phyloP scores from a whole-genome alignment of 805 yeast species.

The Sugiyamaella mastotermitis region DNA sequence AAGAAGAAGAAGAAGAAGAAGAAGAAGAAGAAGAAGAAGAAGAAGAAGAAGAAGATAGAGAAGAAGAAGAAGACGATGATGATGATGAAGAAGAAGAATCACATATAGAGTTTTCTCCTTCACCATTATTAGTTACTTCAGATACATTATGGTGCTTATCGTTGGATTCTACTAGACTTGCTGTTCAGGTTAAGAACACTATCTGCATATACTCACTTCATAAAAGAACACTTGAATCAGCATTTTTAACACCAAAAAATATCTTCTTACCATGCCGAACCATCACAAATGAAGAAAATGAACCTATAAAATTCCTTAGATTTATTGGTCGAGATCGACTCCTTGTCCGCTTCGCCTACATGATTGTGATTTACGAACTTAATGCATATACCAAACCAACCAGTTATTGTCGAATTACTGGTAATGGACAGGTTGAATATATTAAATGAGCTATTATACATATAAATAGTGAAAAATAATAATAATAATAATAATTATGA shows the following conservation, averaged over 20 bases:
- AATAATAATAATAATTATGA: not conserved
- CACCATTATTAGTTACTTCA: not conserved
- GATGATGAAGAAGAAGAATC: too few relatives aligned
- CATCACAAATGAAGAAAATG: not conserved
- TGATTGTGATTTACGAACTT: conserved; percentile 5
- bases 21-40: too few relatives aligned
- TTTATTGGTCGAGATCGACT: conserved; percentile 6
- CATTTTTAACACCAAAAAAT: not conserved
- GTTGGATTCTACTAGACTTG: conserved; percentile 1
- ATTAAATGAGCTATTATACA: not conserved
- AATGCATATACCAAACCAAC: not conserved
- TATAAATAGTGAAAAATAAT: not conserved
- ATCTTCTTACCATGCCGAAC: not conserved
- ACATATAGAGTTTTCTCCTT: too few relatives aligned
- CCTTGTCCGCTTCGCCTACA: conserved; percentile 1
- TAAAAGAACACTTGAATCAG: not conserved
- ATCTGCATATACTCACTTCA: not conserved
- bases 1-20: not conserved
- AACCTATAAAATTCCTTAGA: conserved; percentile 1
- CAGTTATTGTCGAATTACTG: conserved; percentile 1
- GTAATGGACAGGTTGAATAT: conserved; percentile 1
- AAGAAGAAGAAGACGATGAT: conserved; percentile 2
- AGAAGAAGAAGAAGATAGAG: not conserved
- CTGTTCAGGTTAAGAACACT: not conserved
- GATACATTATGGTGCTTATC: not conserved